phyloP scores from a whole-genome alignment of 2,329 filamentous ascomycete genomes.

The Diplodia sapinea region DNA sequence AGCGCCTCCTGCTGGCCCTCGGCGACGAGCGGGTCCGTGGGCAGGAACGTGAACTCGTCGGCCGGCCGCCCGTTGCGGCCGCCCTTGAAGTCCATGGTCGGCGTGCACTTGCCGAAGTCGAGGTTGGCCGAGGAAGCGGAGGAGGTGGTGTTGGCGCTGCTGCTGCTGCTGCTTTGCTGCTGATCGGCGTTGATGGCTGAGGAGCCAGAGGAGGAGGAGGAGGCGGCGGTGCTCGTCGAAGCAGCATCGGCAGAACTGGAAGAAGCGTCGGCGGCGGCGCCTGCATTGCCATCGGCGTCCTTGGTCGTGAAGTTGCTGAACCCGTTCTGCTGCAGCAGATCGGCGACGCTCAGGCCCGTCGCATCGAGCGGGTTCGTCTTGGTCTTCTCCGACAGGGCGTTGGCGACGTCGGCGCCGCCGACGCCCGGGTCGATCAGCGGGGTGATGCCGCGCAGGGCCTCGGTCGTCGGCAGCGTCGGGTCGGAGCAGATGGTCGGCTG shows the following conservation, averaged over 20 bases:
- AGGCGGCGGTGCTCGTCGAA: neutral
- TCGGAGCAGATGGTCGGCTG: slow-evolving; percentile 70
- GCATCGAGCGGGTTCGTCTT: slow-evolving; percentile 62
- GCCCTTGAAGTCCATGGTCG: slow-evolving; percentile 65
- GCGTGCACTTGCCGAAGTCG: slow-evolving; percentile 48
- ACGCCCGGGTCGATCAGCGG: slow-evolving; percentile 71
- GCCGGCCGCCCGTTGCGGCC: slow-evolving; percentile 59
- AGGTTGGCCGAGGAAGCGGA: slow-evolving; percentile 31
- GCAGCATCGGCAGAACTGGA: slow-evolving; percentile 30
- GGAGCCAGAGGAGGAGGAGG: slow-evolving; percentile 25
- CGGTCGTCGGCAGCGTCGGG: slow-evolving; percentile 65
- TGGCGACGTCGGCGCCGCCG: slow-evolving; percentile 61
- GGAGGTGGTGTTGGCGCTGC: slow-evolving; percentile 25
- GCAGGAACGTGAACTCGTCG: slow-evolving; percentile 71
- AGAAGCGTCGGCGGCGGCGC: slow-evolving; percentile 14
- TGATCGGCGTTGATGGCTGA: neutral
- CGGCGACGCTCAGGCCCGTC: slow-evolving; percentile 67
- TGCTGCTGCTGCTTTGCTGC: neutral
- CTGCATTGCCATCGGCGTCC: slow-evolving; percentile 30
- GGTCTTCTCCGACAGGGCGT: slow-evolving; percentile 64
- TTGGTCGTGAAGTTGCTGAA: slow-evolving; percentile 65
- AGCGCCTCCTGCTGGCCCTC: slow-evolving; percentile 70
- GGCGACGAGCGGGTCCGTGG: slow-evolving; percentile 65
- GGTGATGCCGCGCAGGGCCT: slow-evolving; percentile 68
- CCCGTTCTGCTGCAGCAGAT: slow-evolving; percentile 66